Evolutionary conservation across 1,284 basidiomycete species (phyloP).

Genomic region (Malassezia restricta): DNA sequence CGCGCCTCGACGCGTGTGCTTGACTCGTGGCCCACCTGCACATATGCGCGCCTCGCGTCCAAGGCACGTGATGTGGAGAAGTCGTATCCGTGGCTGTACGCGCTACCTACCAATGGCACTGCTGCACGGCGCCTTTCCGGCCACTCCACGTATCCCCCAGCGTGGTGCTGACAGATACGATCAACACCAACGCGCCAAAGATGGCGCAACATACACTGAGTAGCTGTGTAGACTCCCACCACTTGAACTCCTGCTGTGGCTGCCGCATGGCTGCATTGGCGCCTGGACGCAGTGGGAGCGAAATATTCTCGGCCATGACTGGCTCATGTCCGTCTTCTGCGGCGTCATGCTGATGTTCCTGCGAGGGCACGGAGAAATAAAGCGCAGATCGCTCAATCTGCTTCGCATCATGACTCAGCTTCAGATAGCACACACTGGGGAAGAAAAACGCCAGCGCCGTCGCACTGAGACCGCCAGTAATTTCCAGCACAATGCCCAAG

Average conservation of each 20-base stretch:
- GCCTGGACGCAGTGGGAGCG: conserved; percentile 39
- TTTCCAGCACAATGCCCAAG: conserved; percentile 89
- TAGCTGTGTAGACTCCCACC: conserved; percentile 41
- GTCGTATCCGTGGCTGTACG: background rate
- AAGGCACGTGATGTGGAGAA: background rate
- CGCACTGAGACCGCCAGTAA: conserved; percentile 87
- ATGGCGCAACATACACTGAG: conserved; percentile 35
- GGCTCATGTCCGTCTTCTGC: conserved; percentile 20
- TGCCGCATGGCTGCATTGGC: conserved; percentile 21
- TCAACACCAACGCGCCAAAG: conserved; percentile 37
- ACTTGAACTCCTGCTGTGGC: conserved; percentile 25
- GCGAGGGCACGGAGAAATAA: background rate
- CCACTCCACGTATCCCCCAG: conserved; percentile 7
- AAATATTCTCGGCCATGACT: conserved; percentile 33
- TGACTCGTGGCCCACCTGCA: background rate
- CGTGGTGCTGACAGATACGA: conserved; percentile 19
- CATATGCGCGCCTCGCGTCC: background rate
- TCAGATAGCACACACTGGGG: conserved; percentile 42
- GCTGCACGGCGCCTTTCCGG: conserved; percentile 6
- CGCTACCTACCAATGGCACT: background rate
- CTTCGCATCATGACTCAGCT: conserved; percentile 31
- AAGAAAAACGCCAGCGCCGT: conserved; percentile 84
- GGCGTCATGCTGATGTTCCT: conserved; percentile 10
- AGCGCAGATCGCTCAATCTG: conserved; percentile 20
- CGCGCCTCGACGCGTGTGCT: background rate